Evolutionary conservation across 2,329 filamentous ascomycete genomes (phyloP), one percentile per base, ranked within the genome.

Genomic region (Fusarium compactum): DNA sequence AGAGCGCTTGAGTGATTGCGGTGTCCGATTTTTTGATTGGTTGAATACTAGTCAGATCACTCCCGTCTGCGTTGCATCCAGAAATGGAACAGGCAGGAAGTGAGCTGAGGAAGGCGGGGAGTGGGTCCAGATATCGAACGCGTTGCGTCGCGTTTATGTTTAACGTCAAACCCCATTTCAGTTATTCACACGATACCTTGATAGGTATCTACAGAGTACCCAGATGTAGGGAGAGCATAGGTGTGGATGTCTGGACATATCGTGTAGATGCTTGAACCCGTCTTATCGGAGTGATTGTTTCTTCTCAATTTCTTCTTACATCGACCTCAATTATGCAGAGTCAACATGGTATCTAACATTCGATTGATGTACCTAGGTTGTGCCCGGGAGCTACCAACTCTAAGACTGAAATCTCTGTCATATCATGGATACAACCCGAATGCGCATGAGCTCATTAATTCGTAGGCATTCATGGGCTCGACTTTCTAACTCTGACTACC

Each of bases 11-110:
- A 55, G 43, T 51, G 52, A 32, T 24, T 29, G 22, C 29, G 45
- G n/a, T 58, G 65, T 72, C 58, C 69, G 43, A 71, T 70, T 71
- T 71, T 71, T 70, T 72, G 2, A 71, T 71, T 71, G 69, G 69
- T 18, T 43, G 48, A 32, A 32, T 45, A 41, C 43, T 47, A 38
- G 34, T 38, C 29, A 61, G 58, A 70, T 70, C 67, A 70, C 64
- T 69, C 69, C 61, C 41, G 43, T 34, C 46, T 38, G 30, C 47
- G 27, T 27, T 53, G 40, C 45, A 66, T 32, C 54, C 44, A 44
- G 29, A 62, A 50, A 32, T 62, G 46, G 50, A 52, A 52, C 50
- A 20, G 32, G 32, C 34, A 52, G 50, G 50, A 52, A 52, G 32
- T 41, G 32, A 41, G 24, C 27, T 22, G 34, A 51, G 30, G 18